Evolutionary conservation across 2,329 filamentous ascomycete species (phyloP).

Genomic region (Moelleriella libera): DNA sequence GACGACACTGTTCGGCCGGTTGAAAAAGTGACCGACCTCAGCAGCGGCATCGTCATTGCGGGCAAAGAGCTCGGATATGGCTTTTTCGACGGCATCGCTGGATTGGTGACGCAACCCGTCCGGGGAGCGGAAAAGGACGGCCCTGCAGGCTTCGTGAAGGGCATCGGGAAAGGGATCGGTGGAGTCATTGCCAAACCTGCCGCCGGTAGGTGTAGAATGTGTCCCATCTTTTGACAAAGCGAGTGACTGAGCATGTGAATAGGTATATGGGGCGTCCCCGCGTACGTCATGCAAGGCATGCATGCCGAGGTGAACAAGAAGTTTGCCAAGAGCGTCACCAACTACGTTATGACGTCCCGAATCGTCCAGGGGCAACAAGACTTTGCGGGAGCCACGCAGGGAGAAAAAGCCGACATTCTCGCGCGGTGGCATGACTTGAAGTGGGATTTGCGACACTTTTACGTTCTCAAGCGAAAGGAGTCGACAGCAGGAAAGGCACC

Average conservation of each 20-base stretch:
- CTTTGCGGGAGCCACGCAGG: constrained; percentile 32
- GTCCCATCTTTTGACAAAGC: too few species aligned
- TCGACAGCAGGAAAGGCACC: constrained; percentile 20
- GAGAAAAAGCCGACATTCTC: constrained; percentile 52
- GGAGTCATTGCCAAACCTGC: constrained; percentile 64
- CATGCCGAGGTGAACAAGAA: constrained; percentile 62
- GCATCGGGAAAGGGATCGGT: constrained; percentile 70
- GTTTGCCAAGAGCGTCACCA: constrained; percentile 57
- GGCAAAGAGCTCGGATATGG: constrained; percentile 66
- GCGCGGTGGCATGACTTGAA: constrained; percentile 48
- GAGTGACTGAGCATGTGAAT: background rate
- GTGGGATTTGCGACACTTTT: constrained; percentile 45
- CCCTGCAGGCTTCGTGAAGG: constrained; percentile 54
- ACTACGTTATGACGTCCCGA: constrained; percentile 66
- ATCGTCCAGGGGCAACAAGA: constrained; percentile 64
- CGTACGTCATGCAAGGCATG: constrained; percentile 71
- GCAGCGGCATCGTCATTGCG: constrained; percentile 63
- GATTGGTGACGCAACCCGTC: constrained; percentile 64
- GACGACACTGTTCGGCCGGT: constrained; percentile 68
- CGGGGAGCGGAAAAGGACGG: constrained; percentile 39
- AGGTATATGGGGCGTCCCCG: constrained; percentile 53
- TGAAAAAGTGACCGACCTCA: constrained; percentile 65
- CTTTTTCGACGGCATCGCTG: constrained; percentile 69
- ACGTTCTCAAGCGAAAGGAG: constrained; percentile 35
- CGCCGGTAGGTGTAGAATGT: background rate